Base-by-base conservation (phyloP, 352 stramenopile species). In the Achlya hypogyna region DNA sequence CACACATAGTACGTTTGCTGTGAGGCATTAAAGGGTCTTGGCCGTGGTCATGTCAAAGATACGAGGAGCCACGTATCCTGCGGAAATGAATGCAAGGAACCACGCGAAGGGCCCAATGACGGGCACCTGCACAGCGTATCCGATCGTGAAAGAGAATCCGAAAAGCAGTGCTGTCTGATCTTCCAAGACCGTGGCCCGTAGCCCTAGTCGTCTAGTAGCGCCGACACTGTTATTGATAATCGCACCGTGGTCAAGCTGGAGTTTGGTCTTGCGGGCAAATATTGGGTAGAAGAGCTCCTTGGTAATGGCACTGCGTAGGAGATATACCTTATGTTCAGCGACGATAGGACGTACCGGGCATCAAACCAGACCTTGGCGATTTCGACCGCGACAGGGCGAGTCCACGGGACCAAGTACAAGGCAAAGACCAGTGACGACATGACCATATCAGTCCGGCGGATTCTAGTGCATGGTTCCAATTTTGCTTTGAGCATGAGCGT, bases 391-490 rank as follows among this genome's bases (percentile, higher is more conserved):
- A 23, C 35, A 20, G 54, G 47, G 12, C 54, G 35, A 10, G 54
- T 64, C 23, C 34, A 34, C 27, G 54, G 38, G 12, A 64, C 35
- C 2, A 51, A 5, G 35, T 64, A 64, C 18, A 64, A 23, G n/a
- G 20, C 54, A 34, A 64, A 34, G 6, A 64, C n/a, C 8, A 38
- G 5, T 3, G n/a, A 47, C 12, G n/a, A 45, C 45, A 64, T 32
- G 22, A 64, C 40, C 14, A 64, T 31, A 52, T 64, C 54, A n/a
- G 47, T 64, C n/a, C 54, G 54, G 9, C 54, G 54, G n/a, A 64
- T 47, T 27, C 54, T 64, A 64, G 18, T 31, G 5, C 18, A 43
- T 47, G 35, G 18, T 25, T 32, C 18, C 51, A 59, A 16, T 42
- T 14, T 45, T 9, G 2, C 14, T 45, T 18, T 3, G n/a, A 9